phyloP scores from a whole-genome alignment of 192 early-diverging fungal genomes.

The Dimargaris xerosporica region DNA sequence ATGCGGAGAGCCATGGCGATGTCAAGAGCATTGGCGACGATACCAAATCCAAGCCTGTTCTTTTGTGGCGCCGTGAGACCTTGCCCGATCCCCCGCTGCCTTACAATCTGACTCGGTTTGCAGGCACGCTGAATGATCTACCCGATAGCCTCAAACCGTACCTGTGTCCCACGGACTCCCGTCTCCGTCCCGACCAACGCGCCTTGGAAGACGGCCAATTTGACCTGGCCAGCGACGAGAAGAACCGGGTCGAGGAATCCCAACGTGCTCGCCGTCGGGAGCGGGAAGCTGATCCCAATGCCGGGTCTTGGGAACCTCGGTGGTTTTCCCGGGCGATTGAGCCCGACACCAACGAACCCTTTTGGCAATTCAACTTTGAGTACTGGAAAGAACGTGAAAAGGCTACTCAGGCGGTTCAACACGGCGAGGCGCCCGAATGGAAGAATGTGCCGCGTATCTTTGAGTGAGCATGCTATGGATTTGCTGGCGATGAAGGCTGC shows the following conservation, averaged over 20 bases:
- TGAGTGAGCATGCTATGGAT: background rate
- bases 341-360: constrained; percentile 46
- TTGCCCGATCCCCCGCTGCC: constrained; percentile 31
- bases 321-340: constrained; percentile 66
- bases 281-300: constrained; percentile 39
- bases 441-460: background rate
- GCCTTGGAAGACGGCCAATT: constrained; percentile 75
- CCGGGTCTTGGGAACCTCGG: constrained; percentile 40
- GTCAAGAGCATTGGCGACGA: constrained; percentile 1
- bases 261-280: constrained; percentile 47
- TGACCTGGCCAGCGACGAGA: constrained; percentile 54
- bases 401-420: constrained; percentile 15
- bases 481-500: too few species aligned
- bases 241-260: constrained; percentile 57
- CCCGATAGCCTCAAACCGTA: constrained; percentile 33
- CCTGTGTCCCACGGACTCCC: constrained; percentile 67
- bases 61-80: constrained; percentile 47
- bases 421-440: background rate
- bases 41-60: constrained; percentile 23
- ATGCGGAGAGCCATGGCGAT: constrained; percentile 5
- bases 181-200: constrained; percentile 70
- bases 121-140: constrained; percentile 60
- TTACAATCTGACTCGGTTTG: constrained; percentile 65
- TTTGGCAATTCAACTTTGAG: constrained; percentile 44
- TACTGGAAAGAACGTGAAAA: constrained; percentile 56